These are phyloP conservation scores for Backusella australiensis DNA, from an alignment of 192 early-diverging fungal species.

Conservation along the genomic window DNA sequence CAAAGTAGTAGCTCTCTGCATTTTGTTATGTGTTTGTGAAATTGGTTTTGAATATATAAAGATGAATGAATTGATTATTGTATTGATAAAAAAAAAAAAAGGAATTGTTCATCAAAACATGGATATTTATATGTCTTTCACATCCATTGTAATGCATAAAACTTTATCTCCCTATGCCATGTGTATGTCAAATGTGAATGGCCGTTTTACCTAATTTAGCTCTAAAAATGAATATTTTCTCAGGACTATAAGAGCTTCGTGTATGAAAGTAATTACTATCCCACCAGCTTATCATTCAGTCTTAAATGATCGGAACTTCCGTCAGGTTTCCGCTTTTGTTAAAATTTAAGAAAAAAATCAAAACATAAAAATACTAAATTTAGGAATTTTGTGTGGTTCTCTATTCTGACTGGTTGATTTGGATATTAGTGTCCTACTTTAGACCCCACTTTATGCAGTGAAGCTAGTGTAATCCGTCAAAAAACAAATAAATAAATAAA, in stretches of 20 bases:
- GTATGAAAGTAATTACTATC: not conserved
- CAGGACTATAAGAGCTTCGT: not conserved
- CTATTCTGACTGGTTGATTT: conserved; percentile 4
- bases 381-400: not conserved
- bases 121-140: not conserved
- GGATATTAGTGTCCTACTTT: not conserved
- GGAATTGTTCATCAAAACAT: not conserved
- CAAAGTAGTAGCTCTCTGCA: conserved; percentile 4
- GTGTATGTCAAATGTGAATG: not conserved
- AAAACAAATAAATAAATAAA: not conserved
- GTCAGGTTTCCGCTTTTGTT: not conserved
- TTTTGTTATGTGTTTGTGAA: not conserved
- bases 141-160: not conserved
- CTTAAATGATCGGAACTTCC: conserved; percentile 8
- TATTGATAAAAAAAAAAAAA: not conserved
- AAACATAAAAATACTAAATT: not conserved
- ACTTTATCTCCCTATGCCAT: conserved; percentile 1
- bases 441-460: not conserved
- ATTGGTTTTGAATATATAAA: not conserved
- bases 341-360: not conserved
- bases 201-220: not conserved
- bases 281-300: conserved; percentile 4
- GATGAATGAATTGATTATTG: not conserved
- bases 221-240: not conserved
- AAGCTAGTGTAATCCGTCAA: not conserved